Conservation (phyloP, 139 green algal species). For the Edaphochlamys debaryana region DNA sequence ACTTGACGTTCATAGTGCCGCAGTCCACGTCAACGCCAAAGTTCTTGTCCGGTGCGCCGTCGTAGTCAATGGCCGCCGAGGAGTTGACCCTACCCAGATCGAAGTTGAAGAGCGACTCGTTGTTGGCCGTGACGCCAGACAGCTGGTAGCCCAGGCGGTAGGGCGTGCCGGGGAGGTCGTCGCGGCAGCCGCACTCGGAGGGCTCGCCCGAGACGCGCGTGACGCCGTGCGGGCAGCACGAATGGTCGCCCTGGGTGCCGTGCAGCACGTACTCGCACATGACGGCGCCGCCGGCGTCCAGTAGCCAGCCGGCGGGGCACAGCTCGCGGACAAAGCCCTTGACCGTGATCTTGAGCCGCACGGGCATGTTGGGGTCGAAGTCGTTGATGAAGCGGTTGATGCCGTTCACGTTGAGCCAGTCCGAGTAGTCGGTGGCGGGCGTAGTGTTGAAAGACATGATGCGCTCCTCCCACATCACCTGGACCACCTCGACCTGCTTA, state of each 20-base stretch:
- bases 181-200: conserved; percentile 51
- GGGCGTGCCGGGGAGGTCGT: conserved; percentile 43
- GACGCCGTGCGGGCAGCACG: conserved; percentile 54
- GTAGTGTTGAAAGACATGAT: conserved; percentile 54
- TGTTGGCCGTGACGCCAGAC: background rate
- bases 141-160: conserved; percentile 52
- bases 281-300: background rate
- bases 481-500: conserved; percentile 41
- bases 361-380: conserved; percentile 33
- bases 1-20: conserved; percentile 11
- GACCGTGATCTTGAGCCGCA: conserved; percentile 25
- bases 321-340: conserved; percentile 49
- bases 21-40: conserved; percentile 12
- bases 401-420: conserved; percentile 57
- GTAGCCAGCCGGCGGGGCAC: conserved; percentile 41
- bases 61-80: background rate
- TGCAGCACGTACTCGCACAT: conserved; percentile 54
- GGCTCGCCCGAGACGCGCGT: background rate
- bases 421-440: conserved; percentile 31
- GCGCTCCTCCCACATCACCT: conserved; percentile 46
- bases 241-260: conserved; percentile 42
- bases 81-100: conserved; percentile 43
- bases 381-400: conserved; percentile 54
- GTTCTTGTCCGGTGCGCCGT: conserved; percentile 7
- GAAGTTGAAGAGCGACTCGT: conserved; percentile 47